Base-by-base conservation (phyloP, 2,329 filamentous ascomycete genomes). In the Simplicillium sp. region DNA sequence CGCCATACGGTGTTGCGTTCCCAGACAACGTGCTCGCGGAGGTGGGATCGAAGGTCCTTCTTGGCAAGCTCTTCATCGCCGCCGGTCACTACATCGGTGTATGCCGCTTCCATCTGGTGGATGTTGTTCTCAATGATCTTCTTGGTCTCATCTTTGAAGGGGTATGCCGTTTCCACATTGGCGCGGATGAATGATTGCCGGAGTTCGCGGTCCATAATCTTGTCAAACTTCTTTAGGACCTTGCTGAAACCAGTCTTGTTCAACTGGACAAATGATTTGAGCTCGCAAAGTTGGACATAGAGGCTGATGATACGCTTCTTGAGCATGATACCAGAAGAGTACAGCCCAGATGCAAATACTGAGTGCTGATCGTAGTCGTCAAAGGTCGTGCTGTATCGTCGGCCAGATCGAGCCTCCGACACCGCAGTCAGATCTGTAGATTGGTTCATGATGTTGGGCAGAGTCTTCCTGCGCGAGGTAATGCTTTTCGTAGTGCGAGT, bases 1-100 rank as follows among this genome's bases (percentile, higher is more conserved):
- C 94, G 75, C 92, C 92, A 98, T 14, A 98, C 92, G 0, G 92
- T 98, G 57, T 98, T 98, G 43, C 92, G 78, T 61, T 98, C 94
- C 94, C 92, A 98, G 1, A 97, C 90, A 15, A 98, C 89, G 60
- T 98, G 92, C 63, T 98, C 94, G 43, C 92, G 75, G 18, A 98
- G 73, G 56, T 98, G 89, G 25, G 95, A 77, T 40, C 92, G 78
- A 43, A 98, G 70, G 56, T 97, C 92, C 50, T 86, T 82, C 54
- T 81, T 86, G 4, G 92, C 89, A 11, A 84, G 66, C 6, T 75
- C 70, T 3, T 84, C 64, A 54, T 98, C 87, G 25, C 88, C 88
- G 34, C 82, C 77, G 0, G 88, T 94, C 41, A 94, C 84, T 14
- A 96, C 69, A 18, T 83, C 75, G 2, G 88, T 80, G 56, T 96